Evolutionary conservation across 768 basidiomycete species (phyloP).

Genomic region (Leccinum fibrillosum): DNA sequence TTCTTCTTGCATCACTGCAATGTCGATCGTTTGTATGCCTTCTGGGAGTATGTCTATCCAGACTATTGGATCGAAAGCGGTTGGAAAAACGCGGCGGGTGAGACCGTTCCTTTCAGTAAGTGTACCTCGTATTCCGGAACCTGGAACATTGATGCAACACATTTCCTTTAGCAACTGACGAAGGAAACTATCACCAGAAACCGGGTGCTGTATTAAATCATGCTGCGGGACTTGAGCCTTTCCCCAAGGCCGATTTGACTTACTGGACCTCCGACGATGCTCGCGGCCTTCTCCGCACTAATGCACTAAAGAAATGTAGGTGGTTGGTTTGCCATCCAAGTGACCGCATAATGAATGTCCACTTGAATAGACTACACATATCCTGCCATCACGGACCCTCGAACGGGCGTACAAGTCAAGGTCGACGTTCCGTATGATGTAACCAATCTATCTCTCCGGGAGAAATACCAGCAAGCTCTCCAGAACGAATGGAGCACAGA

Average conservation of each 20-base stretch:
- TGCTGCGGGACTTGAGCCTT: conserved; percentile 8
- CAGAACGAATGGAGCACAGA: conserved; percentile 4
- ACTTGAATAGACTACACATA: conserved; percentile 18
- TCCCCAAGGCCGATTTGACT: conserved; percentile 1
- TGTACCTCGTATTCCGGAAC: too few relatives aligned
- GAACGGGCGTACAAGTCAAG: conserved; percentile 1
- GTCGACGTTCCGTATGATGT: conserved; percentile 14
- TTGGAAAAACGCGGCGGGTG: conserved; percentile 11
- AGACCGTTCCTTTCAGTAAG: conserved; percentile 12
- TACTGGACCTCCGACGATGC: conserved; percentile 17
- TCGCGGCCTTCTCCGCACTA: conserved; percentile 3
- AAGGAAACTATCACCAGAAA: conserved; percentile 4
- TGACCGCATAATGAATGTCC: neutral
- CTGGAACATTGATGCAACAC: too few relatives aligned
- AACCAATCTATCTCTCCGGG: neutral
- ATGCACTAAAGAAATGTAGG: conserved; percentile 6
- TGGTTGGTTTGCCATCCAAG: neutral
- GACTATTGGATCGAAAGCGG: conserved; percentile 13
- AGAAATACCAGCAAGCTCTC: conserved; percentile 6
- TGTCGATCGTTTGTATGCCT: conserved; percentile 18
- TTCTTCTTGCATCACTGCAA: conserved; percentile 20
- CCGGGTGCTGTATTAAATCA: neutral
- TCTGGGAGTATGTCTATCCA: conserved; percentile 23
- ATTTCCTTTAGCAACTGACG: too few relatives aligned
- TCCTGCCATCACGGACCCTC: conserved; percentile 13